These are phyloP conservation scores for Durio zibethinus DNA, from an alignment of 345 rosid genomes.

Conservation along the genomic window DNA sequence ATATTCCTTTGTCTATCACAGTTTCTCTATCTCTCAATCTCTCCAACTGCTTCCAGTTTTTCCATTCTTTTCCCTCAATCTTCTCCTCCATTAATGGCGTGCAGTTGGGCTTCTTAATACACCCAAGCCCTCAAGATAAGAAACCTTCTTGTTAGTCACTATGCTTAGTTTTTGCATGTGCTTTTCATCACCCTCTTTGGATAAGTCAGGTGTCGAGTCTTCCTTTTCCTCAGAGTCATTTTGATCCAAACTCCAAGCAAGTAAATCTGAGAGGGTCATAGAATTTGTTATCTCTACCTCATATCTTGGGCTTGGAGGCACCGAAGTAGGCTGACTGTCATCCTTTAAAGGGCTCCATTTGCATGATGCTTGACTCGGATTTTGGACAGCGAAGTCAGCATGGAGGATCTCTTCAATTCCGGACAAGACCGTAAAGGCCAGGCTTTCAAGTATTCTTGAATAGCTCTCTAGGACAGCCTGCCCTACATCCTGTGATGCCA, in stretches of 20 bases:
- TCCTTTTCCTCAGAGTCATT: constrained; percentile 23
- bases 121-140: constrained; percentile 52
- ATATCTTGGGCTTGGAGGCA: not conserved
- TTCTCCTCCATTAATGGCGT: constrained; percentile 35
- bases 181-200: constrained; percentile 35
- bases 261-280: constrained; percentile 57
- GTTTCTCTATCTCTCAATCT: not conserved
- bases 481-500: constrained; percentile 65
- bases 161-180: constrained; percentile 25
- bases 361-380: constrained; percentile 38
- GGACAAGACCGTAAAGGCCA: constrained; percentile 77
- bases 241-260: constrained; percentile 57
- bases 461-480: constrained; percentile 91
- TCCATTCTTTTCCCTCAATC: not conserved
- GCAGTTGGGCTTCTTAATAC: constrained; percentile 59
- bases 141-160: constrained; percentile 35
- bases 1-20: not conserved
- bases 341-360: constrained; percentile 23
- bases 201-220: constrained; percentile 27
- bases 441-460: constrained; percentile 87
- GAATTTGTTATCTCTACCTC: constrained; percentile 19
- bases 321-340: not conserved
- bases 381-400: constrained; percentile 50
- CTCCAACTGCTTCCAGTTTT: not conserved
- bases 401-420: constrained; percentile 78